Conservation (phyloP, 106 monocot species). For the Triglochin maritima region DNA sequence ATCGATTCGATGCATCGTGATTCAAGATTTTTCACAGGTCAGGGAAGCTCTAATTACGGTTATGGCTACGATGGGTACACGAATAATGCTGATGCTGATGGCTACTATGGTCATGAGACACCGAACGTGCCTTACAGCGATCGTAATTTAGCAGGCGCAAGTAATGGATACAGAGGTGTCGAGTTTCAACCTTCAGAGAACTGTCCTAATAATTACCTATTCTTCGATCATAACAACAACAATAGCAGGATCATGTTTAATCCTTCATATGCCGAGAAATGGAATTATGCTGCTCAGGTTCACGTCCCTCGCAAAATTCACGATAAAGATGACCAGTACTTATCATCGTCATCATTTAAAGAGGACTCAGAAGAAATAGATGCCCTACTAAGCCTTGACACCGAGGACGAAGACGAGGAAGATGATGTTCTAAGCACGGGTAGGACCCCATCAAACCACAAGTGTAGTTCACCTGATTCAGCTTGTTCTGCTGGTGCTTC, state of each 20-base stretch:
- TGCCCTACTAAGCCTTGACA: constrained; percentile 49
- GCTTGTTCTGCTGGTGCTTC: constrained; percentile 1
- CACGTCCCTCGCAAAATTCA: constrained; percentile 11
- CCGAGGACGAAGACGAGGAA: constrained; percentile 39
- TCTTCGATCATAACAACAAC: constrained; percentile 47
- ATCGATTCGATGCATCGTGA: too few species aligned
- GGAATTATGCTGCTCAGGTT: constrained; percentile 7
- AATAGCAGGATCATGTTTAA: constrained; percentile 45
- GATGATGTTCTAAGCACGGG: constrained; percentile 64
- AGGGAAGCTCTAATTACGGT: too few species aligned
- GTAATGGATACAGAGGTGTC: constrained; percentile 18
- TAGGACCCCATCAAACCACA: constrained; percentile 25
- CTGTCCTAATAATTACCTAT: constrained; percentile 51
- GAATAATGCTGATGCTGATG: too few species aligned
- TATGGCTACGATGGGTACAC: too few species aligned
- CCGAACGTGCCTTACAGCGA: neutral
- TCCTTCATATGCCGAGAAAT: constrained; percentile 38
- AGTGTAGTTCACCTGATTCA: constrained; percentile 20
- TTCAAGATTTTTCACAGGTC: too few species aligned
- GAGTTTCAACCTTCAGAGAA: constrained; percentile 38
- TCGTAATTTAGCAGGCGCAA: constrained; percentile 4
- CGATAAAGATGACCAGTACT: constrained; percentile 13
- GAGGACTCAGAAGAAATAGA: constrained; percentile 71
- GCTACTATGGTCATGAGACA: too few species aligned
- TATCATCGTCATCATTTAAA: constrained; percentile 32